Evolutionary conservation across 2,329 filamentous ascomycete species (phyloP), one percentile per base, ranked within the genome.

Genomic region (Penicillium occitanis): DNA sequence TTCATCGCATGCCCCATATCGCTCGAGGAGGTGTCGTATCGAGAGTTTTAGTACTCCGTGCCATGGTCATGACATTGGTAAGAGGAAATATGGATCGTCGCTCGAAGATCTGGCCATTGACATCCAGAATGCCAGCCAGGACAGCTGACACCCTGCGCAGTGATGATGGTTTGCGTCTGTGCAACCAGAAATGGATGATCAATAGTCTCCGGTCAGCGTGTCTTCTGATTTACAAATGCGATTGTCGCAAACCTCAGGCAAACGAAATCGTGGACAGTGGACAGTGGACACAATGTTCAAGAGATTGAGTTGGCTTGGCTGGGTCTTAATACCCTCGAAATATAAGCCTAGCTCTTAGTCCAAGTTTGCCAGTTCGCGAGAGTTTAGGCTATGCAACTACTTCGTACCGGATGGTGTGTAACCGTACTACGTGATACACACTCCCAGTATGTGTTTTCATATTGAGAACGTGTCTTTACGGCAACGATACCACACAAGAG

Each of bases 141-240:
- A 22, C 44, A 48, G 22, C 5, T 50, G 50, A 53, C 14, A 30
- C 14, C 6, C 30, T 57, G 50, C 28, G 10, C 7, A 11, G 28
- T 55, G 50, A 22, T 57, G 51, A 22, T 57, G 30, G 13, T 57
- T 35, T 37, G 51, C 51, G 30, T 57, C 51, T 35, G 51, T 57
- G 51, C 51, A 37, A 33, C 50, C 14, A 33, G 50, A 17, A 33
- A 33, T n/a, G 14, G 28, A n/a, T 33, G 14, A 53, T 53, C 46
- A 10, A 11, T 53, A 14, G 46, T 14, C 11, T 14, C 46, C 22
- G 25, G 44, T 50, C 46, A 7, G 8, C 25, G 25, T 25, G 25
- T 25, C 46, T 25, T n/a, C n/a, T 46, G 17, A 14, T 46, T n/a
- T 46, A n/a, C 42, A 46, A 11, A 7, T 46, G 42, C 42, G 37